These are phyloP conservation scores for Funneliformis caledonium DNA, from an alignment of 371 early-diverging fungal species.

Conservation along the genomic window DNA sequence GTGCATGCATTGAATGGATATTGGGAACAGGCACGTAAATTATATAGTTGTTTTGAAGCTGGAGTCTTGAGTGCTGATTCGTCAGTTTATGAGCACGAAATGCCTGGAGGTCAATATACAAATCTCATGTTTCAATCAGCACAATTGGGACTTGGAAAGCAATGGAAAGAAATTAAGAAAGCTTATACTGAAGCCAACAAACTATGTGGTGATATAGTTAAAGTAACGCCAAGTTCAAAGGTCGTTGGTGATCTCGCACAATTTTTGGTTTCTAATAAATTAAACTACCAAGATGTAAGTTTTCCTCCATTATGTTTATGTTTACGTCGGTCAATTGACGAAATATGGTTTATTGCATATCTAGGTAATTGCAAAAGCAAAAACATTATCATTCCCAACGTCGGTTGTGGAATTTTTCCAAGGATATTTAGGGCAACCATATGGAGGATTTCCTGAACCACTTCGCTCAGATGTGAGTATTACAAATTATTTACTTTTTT, in stretches of 20 bases:
- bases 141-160: conserved; percentile 88
- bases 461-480: conserved; percentile 63
- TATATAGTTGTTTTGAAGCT: conserved; percentile 95
- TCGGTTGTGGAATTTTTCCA: conserved; percentile 96
- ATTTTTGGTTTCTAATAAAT: conserved; percentile 91
- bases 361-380: conserved; percentile 62
- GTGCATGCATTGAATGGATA: conserved; percentile 85
- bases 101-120: conserved; percentile 98
- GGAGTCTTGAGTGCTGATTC: conserved; percentile 86
- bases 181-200: conserved; percentile 90
- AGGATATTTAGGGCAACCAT: conserved; percentile 92
- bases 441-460: conserved; percentile 93
- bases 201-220: conserved; percentile 94
- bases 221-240: conserved; percentile 96
- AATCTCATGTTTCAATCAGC: conserved; percentile 96
- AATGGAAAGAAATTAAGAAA: conserved; percentile 92
- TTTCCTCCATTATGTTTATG: not conserved
- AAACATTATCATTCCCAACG: conserved; percentile 86
- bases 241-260: conserved; percentile 97
- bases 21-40: conserved; percentile 93
- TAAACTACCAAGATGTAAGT: conserved; percentile 73
- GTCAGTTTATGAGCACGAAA: conserved; percentile 92
- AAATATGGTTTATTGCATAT: not conserved
- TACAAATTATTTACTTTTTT: not conserved
- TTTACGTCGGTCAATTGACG: not conserved